These are phyloP conservation scores for Colletotrichum somersetense DNA, from an alignment of 2,329 filamentous ascomycete genomes.

Conservation along the genomic window DNA sequence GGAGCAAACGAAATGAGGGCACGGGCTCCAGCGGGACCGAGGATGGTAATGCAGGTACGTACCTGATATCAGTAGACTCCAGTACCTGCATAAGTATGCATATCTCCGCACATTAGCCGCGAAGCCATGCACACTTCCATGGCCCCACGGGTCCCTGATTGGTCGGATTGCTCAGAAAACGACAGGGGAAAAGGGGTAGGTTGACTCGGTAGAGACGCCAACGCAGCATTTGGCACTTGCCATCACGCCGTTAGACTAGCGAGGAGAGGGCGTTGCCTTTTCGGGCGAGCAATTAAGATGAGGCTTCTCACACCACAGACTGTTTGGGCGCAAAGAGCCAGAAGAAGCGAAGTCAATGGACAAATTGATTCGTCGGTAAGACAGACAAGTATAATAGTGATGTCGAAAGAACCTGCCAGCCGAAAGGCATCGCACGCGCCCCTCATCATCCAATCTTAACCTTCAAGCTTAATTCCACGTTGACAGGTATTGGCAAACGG, in stretches of 20 bases:
- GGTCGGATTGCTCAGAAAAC: neutral
- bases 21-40: constrained; percentile 8
- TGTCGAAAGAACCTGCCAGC: constrained; percentile 17
- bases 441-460: constrained; percentile 39
- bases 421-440: constrained; percentile 35
- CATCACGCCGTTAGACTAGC: constrained; percentile 9
- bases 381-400: neutral
- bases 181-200: neutral
- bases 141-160: neutral
- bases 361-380: constrained; percentile 18
- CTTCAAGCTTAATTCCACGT: constrained; percentile 41
- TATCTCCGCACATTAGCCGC: constrained; percentile 15
- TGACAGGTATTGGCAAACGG: constrained; percentile 3
- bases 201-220: neutral
- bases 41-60: neutral
- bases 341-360: constrained; percentile 1
- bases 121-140: constrained; percentile 25
- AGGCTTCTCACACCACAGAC: constrained; percentile 17
- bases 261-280: constrained; percentile 16
- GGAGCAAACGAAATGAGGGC: constrained; percentile 38
- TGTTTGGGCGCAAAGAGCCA: constrained; percentile 7
- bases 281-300: constrained; percentile 24
- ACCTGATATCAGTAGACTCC: neutral
- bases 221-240: neutral
- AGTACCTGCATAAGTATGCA: constrained; percentile 41